phyloP scores from a whole-genome alignment of 805 yeast species.

The Torulaspora quercuum region DNA sequence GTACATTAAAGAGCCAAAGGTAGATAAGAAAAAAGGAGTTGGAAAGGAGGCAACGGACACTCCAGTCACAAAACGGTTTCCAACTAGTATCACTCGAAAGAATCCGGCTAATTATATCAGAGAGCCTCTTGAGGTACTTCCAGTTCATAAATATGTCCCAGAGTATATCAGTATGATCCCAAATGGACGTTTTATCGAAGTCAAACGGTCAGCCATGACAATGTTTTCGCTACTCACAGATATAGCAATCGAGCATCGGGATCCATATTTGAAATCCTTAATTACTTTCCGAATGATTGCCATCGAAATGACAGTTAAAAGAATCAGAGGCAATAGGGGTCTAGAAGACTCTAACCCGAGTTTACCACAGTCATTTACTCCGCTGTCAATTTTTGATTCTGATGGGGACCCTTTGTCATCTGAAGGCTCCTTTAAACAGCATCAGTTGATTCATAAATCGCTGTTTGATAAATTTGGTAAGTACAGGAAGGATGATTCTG shows the following conservation, averaged over 20 bases:
- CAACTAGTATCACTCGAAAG: not conserved
- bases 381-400: constrained; percentile 25
- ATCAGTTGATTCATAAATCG: constrained; percentile 24
- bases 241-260: constrained; percentile 28
- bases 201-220: constrained; percentile 32
- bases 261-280: constrained; percentile 26
- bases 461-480: constrained; percentile 31
- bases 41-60: not conserved
- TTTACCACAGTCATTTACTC: constrained; percentile 26
- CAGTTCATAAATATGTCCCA: not conserved
- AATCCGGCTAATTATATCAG: not conserved
- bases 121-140: not conserved
- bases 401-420: constrained; percentile 20
- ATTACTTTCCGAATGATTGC: constrained; percentile 26
- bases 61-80: not conserved
- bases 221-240: constrained; percentile 26
- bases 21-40: not conserved
- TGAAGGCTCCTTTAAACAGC: constrained; percentile 17
- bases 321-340: constrained; percentile 13
- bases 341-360: constrained; percentile 15
- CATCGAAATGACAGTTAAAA: constrained; percentile 21
- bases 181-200: constrained; percentile 22
- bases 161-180: constrained; percentile 27
- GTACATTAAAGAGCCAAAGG: constrained; percentile 7
- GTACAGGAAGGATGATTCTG: constrained; percentile 22